Conservation (phyloP, 345 rosid species). For the Limnanthes douglasii region DNA sequence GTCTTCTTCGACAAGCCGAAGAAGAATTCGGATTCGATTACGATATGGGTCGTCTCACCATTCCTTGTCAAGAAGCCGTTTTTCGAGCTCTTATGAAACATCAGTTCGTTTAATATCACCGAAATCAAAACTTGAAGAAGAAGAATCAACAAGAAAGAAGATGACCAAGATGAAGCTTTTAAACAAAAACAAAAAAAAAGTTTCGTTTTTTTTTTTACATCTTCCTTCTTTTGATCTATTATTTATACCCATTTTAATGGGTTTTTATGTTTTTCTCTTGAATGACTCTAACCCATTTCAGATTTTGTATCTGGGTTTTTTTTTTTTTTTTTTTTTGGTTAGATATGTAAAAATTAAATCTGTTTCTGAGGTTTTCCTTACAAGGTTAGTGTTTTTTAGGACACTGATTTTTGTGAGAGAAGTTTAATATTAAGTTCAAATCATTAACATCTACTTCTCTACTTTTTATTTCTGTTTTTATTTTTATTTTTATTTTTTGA, state of each 20-base stretch:
- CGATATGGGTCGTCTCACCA: conserved; percentile 70
- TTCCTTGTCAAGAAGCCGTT: conserved; percentile 86
- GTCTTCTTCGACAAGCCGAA: conserved; percentile 64
- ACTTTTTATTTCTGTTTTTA: too few relatives aligned
- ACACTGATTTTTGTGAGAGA: conserved; percentile 37
- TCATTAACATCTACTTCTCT: neutral
- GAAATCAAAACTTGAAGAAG: conserved; percentile 16
- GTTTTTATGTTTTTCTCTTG: neutral
- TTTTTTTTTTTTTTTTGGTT: conserved; percentile 19
- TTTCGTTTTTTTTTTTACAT: conserved; percentile 22
- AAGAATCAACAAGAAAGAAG: conserved; percentile 35
- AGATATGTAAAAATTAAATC: conserved; percentile 24
- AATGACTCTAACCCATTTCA: conserved; percentile 8
- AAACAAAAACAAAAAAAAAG: neutral
- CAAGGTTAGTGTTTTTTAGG: conserved; percentile 11
- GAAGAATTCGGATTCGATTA: conserved; percentile 93
- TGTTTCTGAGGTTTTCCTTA: conserved; percentile 47
- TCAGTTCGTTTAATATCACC: conserved; percentile 7
- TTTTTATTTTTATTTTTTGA: too few relatives aligned
- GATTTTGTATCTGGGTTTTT: conserved; percentile 28
- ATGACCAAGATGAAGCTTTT: conserved; percentile 10
- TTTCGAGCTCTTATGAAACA: conserved; percentile 18
- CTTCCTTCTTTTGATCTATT: conserved; percentile 12
- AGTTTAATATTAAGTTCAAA: conserved; percentile 17
- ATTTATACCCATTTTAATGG: neutral